phyloP scores from a whole-genome alignment of 257 asterid species.

The Lavandula angustifolia region DNA sequence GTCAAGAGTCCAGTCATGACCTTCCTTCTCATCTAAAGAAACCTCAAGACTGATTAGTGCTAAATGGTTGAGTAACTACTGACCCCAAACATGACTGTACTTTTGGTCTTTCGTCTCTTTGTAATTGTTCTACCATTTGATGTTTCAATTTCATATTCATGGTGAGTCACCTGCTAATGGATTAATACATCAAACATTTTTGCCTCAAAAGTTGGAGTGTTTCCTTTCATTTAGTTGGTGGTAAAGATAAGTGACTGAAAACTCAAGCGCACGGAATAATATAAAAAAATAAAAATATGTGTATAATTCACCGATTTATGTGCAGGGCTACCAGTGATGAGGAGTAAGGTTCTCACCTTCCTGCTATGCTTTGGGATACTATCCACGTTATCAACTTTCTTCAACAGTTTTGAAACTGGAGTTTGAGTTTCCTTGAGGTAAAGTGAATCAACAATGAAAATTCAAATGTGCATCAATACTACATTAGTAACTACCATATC shows the following conservation, averaged over 20 bases:
- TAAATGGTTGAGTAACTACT: constrained; percentile 34
- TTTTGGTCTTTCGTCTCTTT: constrained; percentile 78
- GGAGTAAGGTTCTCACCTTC: constrained; percentile 58
- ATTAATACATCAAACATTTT: constrained; percentile 18
- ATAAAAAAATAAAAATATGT: constrained; percentile 2
- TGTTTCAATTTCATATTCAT: constrained; percentile 94
- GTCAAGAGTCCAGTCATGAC: constrained; percentile 15
- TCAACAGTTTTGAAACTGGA: constrained; percentile 74
- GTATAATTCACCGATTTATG: constrained; percentile 13
- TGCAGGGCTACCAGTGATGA: constrained; percentile 21
- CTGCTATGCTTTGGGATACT: constrained; percentile 74
- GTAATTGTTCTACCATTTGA: constrained; percentile 87
- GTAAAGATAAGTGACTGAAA: neutral
- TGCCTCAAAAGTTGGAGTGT: constrained; percentile 2
- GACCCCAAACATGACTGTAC: constrained; percentile 96
- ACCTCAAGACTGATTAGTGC: constrained; percentile 2
- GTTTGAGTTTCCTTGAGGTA: constrained; percentile 54
- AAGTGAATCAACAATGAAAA: constrained; percentile 49
- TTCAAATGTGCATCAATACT: constrained; percentile 24
- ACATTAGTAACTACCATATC: constrained; percentile 18
- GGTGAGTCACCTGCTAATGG: constrained; percentile 81
- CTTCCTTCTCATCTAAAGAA: constrained; percentile 20
- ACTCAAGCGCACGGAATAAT: neutral
- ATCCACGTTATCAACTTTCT: constrained; percentile 68
- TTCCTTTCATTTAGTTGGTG: neutral